These are phyloP conservation scores for Vicia sativa DNA, from an alignment of 306 rosid genomes.

Conservation along the genomic window DNA sequence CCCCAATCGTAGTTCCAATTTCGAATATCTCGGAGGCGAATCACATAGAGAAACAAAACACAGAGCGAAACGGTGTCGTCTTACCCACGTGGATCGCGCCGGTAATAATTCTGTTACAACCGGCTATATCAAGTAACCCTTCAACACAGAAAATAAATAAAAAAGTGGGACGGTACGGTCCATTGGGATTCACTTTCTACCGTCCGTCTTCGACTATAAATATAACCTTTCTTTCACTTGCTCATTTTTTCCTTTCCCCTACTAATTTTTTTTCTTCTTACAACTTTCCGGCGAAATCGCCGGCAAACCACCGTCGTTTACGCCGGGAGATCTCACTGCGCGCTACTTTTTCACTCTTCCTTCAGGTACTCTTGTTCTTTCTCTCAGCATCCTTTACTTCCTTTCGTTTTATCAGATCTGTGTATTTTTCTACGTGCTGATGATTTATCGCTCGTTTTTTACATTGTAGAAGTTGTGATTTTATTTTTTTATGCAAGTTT, in stretches of 20 bases:
- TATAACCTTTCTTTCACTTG: neutral
- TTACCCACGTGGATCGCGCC: conserved; percentile 28
- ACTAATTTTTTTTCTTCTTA: conserved; percentile 10
- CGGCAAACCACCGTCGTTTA: conserved; percentile 45
- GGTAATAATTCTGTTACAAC: conserved; percentile 36
- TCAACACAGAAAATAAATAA: neutral
- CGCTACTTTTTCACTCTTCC: neutral
- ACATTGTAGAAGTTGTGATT: neutral
- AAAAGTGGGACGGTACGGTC: conserved; percentile 36
- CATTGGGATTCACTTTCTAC: conserved; percentile 23
- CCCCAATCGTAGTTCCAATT: neutral
- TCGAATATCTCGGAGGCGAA: neutral
- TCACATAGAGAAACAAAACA: neutral
- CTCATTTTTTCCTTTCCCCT: conserved; percentile 38
- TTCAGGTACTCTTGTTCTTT: conserved; percentile 45
- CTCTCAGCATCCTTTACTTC: neutral
- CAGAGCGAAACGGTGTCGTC: conserved; percentile 41
- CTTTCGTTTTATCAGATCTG: conserved; percentile 57
- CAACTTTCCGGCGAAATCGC: conserved; percentile 49
- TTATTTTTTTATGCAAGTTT: neutral
- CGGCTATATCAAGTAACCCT: conserved; percentile 48
- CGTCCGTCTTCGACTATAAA: conserved; percentile 50
- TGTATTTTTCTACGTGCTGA: conserved; percentile 5
- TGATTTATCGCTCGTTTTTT: conserved; percentile 22
- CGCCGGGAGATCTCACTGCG: conserved; percentile 38